Percentiles rank a stretch among this genome's conserved stretches.
phyloP scores from a whole-genome alignment of 1,284 basidiomycete species.

The Mycena citricolor region DNA sequence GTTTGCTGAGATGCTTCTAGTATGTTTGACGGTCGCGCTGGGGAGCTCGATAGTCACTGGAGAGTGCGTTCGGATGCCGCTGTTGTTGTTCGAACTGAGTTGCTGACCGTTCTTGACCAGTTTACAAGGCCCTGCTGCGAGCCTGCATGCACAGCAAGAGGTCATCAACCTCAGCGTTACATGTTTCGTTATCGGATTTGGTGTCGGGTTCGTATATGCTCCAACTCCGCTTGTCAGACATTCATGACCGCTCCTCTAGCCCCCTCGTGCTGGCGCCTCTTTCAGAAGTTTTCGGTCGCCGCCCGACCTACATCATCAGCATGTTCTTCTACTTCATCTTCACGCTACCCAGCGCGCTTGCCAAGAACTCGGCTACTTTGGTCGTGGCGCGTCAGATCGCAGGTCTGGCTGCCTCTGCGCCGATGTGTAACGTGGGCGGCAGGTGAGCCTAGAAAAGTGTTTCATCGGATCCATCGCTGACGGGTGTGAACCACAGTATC shows the following conservation, averaged over 20 bases:
- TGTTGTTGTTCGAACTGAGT: not conserved
- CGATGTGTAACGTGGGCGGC: conserved; percentile 41
- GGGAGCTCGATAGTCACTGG: conserved; percentile 40
- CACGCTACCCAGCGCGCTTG: conserved; percentile 60
- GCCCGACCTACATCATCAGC: conserved; percentile 52
- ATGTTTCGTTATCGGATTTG: conserved; percentile 40
- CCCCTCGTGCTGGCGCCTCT: conserved; percentile 38
- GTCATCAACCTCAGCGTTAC: conserved; percentile 38
- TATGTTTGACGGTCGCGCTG: conserved; percentile 37
- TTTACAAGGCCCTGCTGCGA: conserved; percentile 33
- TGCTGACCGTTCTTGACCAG: conserved; percentile 21
- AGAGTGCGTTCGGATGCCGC: conserved; percentile 29
- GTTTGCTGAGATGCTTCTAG: too few species aligned
- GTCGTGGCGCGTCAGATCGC: conserved; percentile 63
- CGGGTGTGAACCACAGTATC: conserved; percentile 31
- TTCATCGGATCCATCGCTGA: too few species aligned
- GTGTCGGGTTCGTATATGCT: conserved; percentile 30
- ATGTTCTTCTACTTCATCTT: conserved; percentile 60
- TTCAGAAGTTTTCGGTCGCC: conserved; percentile 46
- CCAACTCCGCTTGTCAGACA: not conserved
- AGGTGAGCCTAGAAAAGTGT: conserved; percentile 30
- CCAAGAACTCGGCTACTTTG: conserved; percentile 56
- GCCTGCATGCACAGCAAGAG: conserved; percentile 31
- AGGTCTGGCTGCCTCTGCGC: conserved; percentile 50
- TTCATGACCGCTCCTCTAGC: conserved; percentile 16